Base-by-base conservation (phyloP, 2,329 filamentous ascomycete genomes). In the Epichloe festucae region DNA sequence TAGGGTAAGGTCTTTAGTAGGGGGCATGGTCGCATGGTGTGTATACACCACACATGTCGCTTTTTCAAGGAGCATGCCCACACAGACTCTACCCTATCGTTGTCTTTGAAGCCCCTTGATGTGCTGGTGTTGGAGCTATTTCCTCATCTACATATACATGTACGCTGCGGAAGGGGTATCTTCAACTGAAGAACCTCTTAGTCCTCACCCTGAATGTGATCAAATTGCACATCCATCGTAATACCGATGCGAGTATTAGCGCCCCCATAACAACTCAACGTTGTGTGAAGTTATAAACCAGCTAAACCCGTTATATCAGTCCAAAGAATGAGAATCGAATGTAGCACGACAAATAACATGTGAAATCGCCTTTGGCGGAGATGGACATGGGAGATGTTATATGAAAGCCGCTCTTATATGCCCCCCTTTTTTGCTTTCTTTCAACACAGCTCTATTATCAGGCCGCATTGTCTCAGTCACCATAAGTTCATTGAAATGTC, bases 311-410 rank as follows among this genome's bases (percentile, higher is more conserved):
- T 54, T 52, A 54, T 51, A 56, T 10, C 58, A 52, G 43, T 23
- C 55, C 51, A 56, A 49, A 52, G 48, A 56, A 58, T 56, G 49
- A 54, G 57, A 54, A 50, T 61, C 55, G 57, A 57, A 53, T 55
- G 52, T 46, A 21, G 31, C 35, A 53, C 60, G 57, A 60, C 55
- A 59, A 56, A 57, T 60, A 39, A 61, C 60, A 62, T 58, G 58
- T 56, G 52, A 60, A 59, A 49, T 57, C 52, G 49, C 56, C 54
- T 55, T 57, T 54, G 51, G 54, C 43, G 46, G 63, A 65, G 61
- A 59, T 63, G 61, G 60, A 65, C 59, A 62, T 60, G 55, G 51
- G 59, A 53, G 49, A 11, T 38, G 42, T 47, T 19, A 41, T 43
- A 10, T 34, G 49, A 34, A 42, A 50, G 34, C 54, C 58, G 61